Evolutionary conservation across 352 stramenopile genomes (phyloP), one percentile per base, ranked within the genome.

Genomic region (Elongisporangium prolatum): DNA sequence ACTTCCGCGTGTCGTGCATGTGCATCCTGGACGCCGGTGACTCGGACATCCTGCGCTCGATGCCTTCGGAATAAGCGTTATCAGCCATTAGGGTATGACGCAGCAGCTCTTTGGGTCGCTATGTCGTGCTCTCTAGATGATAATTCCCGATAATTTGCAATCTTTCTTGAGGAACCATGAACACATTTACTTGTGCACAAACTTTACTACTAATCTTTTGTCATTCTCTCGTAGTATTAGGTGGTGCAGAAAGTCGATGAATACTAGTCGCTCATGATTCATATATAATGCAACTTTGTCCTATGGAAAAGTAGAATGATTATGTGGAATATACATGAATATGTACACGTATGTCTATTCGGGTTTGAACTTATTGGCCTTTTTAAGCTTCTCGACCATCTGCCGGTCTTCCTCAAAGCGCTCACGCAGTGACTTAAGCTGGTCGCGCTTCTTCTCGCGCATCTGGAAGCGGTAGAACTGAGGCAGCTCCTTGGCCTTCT

Each of bases 1-100:
- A 99, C 80, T 99, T 99, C 91, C 93, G 97, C 66, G 97, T 98
- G 59, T 99, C 95, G 48, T 92, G 97, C 57, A 85, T 99, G 60
- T 90, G 84, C 62, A 92, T 99, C 70, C 87, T 98, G 50, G 97
- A 99, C 79, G 86, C 83, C 50, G 98, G 98, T 89, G 98, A 99
- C 84, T 99, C 96, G 58, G 97, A 99, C 88, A 99, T 99, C 76
- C 76, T 99, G 63, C 84, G 83, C 56, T 77, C 84, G n/a, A 80
- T 74, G 71, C 65, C 70, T 34, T 61, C 65, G 49, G 75, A 87
- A 57, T 86, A 89, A 79, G 67, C 71, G 49, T n/a, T 55, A 44
- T 44, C 34, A 44, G 34, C 34, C 9, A 17, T 16, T 44, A 17
- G 34, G 34, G 17, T 17, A 44, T 17, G 34, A 44, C 34, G 13